These are phyloP conservation scores for Entoloma clypeatum DNA, from an alignment of 1,284 basidiomycete genomes.

Conservation along the genomic window DNA sequence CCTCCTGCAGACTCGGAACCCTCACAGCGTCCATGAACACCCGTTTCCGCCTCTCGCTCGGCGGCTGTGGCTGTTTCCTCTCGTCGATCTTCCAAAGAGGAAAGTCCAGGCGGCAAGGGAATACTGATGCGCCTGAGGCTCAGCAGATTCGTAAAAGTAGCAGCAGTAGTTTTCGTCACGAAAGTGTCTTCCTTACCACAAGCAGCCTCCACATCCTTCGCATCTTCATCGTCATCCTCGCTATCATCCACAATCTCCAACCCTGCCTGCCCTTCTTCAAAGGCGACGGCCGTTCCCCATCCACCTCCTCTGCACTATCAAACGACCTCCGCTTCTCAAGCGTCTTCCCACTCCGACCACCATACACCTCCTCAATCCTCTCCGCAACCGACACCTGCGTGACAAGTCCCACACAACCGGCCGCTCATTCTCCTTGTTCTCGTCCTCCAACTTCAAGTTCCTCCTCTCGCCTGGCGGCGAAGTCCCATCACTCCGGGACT, in stretches of 20 bases:
- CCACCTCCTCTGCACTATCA: background rate
- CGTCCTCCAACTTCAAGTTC: slow-evolving; percentile 29
- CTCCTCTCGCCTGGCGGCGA: too few relatives aligned
- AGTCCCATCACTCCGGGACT: background rate
- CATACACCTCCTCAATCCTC: slow-evolving; percentile 23
- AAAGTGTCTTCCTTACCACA: too few relatives aligned
- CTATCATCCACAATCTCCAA: slow-evolving; percentile 9
- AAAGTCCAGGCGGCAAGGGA: slow-evolving; percentile 1
- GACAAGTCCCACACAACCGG: too few relatives aligned
- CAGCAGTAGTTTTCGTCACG: background rate
- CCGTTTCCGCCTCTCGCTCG: slow-evolving; percentile 48
- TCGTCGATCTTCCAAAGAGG: slow-evolving; percentile 19
- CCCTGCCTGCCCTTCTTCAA: slow-evolving; percentile 10
- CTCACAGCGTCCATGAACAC: slow-evolving; percentile 53
- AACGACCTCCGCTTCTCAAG: slow-evolving; percentile 18
- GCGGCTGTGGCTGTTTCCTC: too few relatives aligned
- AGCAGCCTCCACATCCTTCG: slow-evolving; percentile 20
- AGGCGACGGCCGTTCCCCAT: slow-evolving; percentile 7
- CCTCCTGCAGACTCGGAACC: slow-evolving; percentile 33
- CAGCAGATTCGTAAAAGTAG: slow-evolving; percentile 10
- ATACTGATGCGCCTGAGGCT: background rate
- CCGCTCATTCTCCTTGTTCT: slow-evolving; percentile 36
- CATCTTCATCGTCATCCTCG: slow-evolving; percentile 28
- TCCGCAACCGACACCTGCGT: slow-evolving; percentile 27
- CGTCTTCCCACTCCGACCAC: slow-evolving; percentile 9